These are phyloP conservation scores for Auriscalpium orientale DNA, from an alignment of 768 basidiomycete species.

Conservation along the genomic window DNA sequence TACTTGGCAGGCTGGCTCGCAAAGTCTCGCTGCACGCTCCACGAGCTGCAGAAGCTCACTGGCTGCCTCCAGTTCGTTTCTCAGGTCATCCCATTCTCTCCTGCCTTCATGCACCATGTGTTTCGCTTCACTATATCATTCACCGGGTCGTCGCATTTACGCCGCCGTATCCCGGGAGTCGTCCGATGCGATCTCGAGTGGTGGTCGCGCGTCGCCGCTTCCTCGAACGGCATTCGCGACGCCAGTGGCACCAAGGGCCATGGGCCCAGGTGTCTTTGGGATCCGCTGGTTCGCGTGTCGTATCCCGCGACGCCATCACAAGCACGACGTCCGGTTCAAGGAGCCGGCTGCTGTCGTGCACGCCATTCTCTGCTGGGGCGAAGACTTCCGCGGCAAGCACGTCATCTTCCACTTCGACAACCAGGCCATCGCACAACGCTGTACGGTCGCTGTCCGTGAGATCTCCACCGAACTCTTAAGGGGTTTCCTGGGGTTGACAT, in stretches of 20 bases:
- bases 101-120: conserved; percentile 23
- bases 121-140: conserved; percentile 24
- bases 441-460: too few species aligned
- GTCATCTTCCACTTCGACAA: too few species aligned
- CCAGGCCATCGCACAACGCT: too few species aligned
- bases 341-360: too few species aligned
- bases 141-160: conserved; percentile 11
- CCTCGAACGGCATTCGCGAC: conserved; percentile 29
- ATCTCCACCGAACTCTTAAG: too few species aligned
- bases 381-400: too few species aligned
- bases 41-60: conserved; percentile 24
- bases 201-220: conserved; percentile 22
- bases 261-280: too few species aligned
- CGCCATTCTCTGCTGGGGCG: too few species aligned
- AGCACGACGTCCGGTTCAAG: too few species aligned
- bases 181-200: conserved; percentile 22
- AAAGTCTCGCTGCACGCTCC: conserved; percentile 15
- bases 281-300: too few species aligned
- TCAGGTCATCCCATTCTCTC: conserved; percentile 26
- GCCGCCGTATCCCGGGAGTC: conserved; percentile 19
- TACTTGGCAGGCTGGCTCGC: conserved; percentile 19
- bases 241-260: conserved; percentile 27
- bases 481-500: too few species aligned
- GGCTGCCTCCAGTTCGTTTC: conserved; percentile 29
- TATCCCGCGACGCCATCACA: too few species aligned